Base-by-base conservation (phyloP, 2,329 filamentous ascomycete species). In the Penicillium sp. region DNA sequence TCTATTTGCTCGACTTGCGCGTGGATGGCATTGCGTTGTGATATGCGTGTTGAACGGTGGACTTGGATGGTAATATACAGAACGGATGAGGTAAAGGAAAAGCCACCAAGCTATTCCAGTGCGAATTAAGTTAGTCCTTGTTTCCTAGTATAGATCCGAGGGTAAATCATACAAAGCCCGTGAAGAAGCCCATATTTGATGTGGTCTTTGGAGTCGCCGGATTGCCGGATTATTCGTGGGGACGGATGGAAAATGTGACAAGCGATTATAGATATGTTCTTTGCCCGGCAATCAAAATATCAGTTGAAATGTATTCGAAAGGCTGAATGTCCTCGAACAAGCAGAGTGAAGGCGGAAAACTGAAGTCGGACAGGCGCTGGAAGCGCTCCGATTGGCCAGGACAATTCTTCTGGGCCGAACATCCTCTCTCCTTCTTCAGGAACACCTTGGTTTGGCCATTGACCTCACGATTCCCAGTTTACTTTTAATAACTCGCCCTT, bases 41-140 rank as follows among this genome's bases (percentile, higher is more conserved):
- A 67, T 30, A 73, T 64, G n/a, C 89, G 86, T 70, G 84, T 88
- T 60, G 84, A 83, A 64, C 86, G 84, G 75, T 92, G 88, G 19
- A 87, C 78, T 67, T 88, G 82, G 33, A 90, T 77, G 46, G 86
- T 85, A 53, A 92, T 80, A 74, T 91, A 92, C 66, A 89, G 83
- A 57, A 89, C 69, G 41, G 86, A 86, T 57, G 90, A 84, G 46
- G 89, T 91, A 58, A 93, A 79, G 61, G 89, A 88, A 53, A 90
- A 84, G 63, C 89, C 89, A 68, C 88, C 87, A 61, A 88, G 84
- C 88, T 92, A 62, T 55, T 44, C 4, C 26, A 40, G 22, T 2
- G n/a, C 9, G 14, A 16, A 28, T 11, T 2, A 5, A 47, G 17
- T 61, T 59, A 62, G 51, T 48, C 9, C 40, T 30, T 43, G 26